Base-by-base conservation (phyloP, 1,284 basidiomycete species). In the Ustilago sp. region DNA sequence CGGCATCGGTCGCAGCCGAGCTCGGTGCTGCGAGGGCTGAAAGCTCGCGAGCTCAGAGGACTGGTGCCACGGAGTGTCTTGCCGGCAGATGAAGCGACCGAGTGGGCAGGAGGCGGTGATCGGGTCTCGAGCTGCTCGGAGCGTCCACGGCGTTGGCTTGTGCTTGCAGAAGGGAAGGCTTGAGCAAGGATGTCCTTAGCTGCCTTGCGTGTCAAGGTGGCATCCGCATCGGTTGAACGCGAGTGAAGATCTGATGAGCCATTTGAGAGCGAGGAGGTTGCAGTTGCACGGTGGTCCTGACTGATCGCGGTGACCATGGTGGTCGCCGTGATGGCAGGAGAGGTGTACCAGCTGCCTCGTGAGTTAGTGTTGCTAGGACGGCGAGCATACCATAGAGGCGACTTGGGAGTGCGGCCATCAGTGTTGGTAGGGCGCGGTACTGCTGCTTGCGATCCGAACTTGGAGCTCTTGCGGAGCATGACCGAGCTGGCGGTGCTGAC, bases 361-460 rank as follows among this genome's bases (percentile, higher is more conserved):
- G 77, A 54, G 68, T 81, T 80, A 60, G 80, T 81, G 51, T 47
- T 67, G 70, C 79, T 80, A 11, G 80, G 79, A 39, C 72, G 71
- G 23, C 80, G 64, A 8, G 80, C 79, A 66, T 79, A 81, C 70
- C 74, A 71, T 41, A 81, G 74, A 12, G 77, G 75, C 13, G 75
- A 77, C 61, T 74, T 80, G 35, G 68, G 67, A 15, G 67, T 68
- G 55, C 67, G 69, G n/a, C 47, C 60, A 36, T 74, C 68, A 7
- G 61, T 52, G 28, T 63, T 64, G 63, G 64, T 78, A 52, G 63
- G 64, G 11, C 64, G 69, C 43, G 67, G 63, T 38, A 28, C 3
- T 28, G 55, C 60, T 17, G 68, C 53, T 35, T 61, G 59, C 31
- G 45, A 52, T 19, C 61, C 48, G 11, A 61, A 52, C 63, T 59